Conservation (phyloP, 2,329 filamentous ascomycete species). For the Ceratocystis huliohia region DNA sequence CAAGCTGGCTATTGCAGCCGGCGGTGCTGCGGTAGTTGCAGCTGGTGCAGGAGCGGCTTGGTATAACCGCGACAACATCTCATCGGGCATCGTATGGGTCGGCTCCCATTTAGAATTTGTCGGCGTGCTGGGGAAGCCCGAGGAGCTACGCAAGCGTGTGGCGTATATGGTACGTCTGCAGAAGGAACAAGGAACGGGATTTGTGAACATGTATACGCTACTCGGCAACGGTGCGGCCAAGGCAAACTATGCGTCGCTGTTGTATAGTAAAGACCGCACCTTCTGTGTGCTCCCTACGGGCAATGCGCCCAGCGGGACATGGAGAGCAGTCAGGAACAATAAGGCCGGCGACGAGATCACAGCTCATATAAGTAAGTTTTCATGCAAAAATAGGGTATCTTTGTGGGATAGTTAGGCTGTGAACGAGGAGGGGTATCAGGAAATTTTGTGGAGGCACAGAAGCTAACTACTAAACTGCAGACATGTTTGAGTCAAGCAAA, state of each 20-base stretch:
- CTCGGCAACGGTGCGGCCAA: slow-evolving; percentile 56
- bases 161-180: slow-evolving; percentile 52
- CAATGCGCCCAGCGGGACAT: slow-evolving; percentile 38
- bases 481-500: slow-evolving; percentile 58
- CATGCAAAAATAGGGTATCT: neutral
- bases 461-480: slow-evolving; percentile 27
- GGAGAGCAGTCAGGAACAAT: slow-evolving; percentile 65
- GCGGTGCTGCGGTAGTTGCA: slow-evolving; percentile 68
- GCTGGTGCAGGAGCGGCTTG: slow-evolving; percentile 79
- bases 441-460: neutral
- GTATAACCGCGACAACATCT: slow-evolving; percentile 68
- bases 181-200: slow-evolving; percentile 56
- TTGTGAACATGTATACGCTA: slow-evolving; percentile 75
- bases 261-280: slow-evolving; percentile 43
- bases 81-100: slow-evolving; percentile 66
- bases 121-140: slow-evolving; percentile 70
- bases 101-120: slow-evolving; percentile 89
- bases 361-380: slow-evolving; percentile 57
- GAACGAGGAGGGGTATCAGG: neutral
- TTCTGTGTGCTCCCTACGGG: slow-evolving; percentile 72
- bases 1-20: slow-evolving; percentile 72
- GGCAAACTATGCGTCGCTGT: slow-evolving; percentile 14
- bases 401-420: neutral
- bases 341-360: slow-evolving; percentile 62
- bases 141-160: slow-evolving; percentile 67